These are phyloP conservation scores for Wickerhamiella kazuoi DNA, from an alignment of 805 yeast species.

Conservation along the genomic window DNA sequence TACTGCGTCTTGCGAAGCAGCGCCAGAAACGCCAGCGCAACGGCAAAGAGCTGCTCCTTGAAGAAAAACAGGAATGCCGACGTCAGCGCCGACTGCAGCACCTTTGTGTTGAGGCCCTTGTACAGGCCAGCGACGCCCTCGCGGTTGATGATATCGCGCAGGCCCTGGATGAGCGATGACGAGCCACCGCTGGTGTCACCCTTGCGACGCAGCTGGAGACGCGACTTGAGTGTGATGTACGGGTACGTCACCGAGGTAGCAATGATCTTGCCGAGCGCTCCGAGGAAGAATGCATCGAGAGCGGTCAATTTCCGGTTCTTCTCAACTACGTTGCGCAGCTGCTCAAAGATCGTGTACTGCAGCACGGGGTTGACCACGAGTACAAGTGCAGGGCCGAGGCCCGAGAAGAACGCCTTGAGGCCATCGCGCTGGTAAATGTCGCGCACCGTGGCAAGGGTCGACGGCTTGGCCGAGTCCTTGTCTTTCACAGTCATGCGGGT, in stretches of 20 bases:
- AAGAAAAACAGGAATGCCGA: slow-evolving; percentile 83
- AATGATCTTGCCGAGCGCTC: slow-evolving; percentile 74
- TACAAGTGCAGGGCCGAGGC: slow-evolving; percentile 73
- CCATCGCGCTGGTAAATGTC: slow-evolving; percentile 62
- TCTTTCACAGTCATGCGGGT: slow-evolving; percentile 61
- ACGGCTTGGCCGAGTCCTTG: slow-evolving; percentile 20
- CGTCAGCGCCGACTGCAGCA: slow-evolving; percentile 67
- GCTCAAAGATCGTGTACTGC: slow-evolving; percentile 85
- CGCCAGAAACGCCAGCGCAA: slow-evolving; percentile 38
- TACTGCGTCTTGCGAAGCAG: slow-evolving; percentile 18
- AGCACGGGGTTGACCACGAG: slow-evolving; percentile 77
- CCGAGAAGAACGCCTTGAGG: slow-evolving; percentile 53
- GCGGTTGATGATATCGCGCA: slow-evolving; percentile 38
- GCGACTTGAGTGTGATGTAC: slow-evolving; percentile 67
- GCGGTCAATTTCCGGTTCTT: slow-evolving; percentile 42
- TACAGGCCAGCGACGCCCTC: slow-evolving; percentile 70
- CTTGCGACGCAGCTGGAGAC: slow-evolving; percentile 56
- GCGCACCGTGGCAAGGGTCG: slow-evolving; percentile 38
- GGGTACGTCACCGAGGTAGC: slow-evolving; percentile 90
- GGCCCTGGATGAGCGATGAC: slow-evolving; percentile 18
- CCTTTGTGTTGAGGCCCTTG: slow-evolving; percentile 63
- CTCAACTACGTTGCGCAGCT: slow-evolving; percentile 48
- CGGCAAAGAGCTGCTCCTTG: slow-evolving; percentile 62
- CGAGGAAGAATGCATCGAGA: slow-evolving; percentile 63
- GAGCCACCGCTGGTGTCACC: slow-evolving; percentile 14